Evolutionary conservation across 2,329 filamentous ascomycete species (phyloP).

Genomic region (Phialophora macrospora): DNA sequence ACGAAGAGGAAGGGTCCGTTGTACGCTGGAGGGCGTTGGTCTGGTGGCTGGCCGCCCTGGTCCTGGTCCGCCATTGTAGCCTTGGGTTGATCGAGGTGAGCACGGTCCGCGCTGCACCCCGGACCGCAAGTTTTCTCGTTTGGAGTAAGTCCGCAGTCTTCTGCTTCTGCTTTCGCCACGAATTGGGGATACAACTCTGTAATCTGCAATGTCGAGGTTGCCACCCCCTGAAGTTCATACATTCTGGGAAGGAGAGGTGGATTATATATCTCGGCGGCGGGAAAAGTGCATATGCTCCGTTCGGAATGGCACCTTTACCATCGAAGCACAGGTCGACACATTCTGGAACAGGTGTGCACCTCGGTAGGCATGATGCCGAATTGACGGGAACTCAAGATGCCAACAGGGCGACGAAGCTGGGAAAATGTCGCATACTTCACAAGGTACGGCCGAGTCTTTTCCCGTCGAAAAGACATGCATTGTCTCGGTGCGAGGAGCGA

Average conservation of each 20-base stretch:
- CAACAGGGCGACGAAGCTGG: conserved; percentile 8
- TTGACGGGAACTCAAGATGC: conserved; percentile 3
- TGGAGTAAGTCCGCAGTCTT: conserved; percentile 1
- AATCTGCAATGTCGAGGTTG: conserved; percentile 14
- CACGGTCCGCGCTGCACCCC: conserved; percentile 3
- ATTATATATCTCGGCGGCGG: conserved; percentile 12
- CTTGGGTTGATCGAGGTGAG: conserved; percentile 3
- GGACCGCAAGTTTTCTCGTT: conserved; percentile 1
- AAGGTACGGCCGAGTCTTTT: conserved; percentile 21
- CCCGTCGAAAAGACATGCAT: background rate
- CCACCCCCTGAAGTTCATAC: conserved; percentile 13
- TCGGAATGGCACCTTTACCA: background rate
- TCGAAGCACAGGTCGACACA: conserved; percentile 4
- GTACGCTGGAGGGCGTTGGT: conserved; percentile 21
- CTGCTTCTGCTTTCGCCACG: conserved; percentile 8
- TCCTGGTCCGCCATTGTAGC: conserved; percentile 15
- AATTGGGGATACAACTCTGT: conserved; percentile 2
- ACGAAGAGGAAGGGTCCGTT: conserved; percentile 26
- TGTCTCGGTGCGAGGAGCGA: background rate
- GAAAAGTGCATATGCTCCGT: conserved; percentile 1
- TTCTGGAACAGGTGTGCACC: conserved; percentile 10
- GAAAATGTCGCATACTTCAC: conserved; percentile 14
- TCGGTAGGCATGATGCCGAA: conserved; percentile 19
- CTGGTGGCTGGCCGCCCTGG: conserved; percentile 1
- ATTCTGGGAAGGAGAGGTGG: conserved; percentile 14